Evolutionary conservation across 306 rosid species (phyloP).

Genomic region (Prunus armeniaca): DNA sequence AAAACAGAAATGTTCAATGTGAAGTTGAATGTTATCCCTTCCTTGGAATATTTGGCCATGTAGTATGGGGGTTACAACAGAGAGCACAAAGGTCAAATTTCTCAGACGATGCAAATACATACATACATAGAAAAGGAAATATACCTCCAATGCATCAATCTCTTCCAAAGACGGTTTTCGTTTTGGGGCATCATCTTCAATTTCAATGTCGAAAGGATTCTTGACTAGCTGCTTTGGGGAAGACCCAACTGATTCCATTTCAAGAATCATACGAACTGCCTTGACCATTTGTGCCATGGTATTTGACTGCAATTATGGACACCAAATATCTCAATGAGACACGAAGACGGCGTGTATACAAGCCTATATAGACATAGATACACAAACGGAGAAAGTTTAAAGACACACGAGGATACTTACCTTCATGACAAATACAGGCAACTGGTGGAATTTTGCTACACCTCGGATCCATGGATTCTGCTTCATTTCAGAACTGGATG

Average conservation of each 20-base stretch:
- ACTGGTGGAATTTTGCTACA: conserved; percentile 84
- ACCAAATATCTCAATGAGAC: conserved; percentile 14
- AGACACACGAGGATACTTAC: conserved; percentile 27
- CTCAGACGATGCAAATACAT: no score
- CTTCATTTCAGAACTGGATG: conserved; percentile 71
- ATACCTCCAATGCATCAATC: conserved; percentile 96
- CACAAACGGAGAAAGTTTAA: not conserved
- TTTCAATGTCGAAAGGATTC: conserved; percentile 58
- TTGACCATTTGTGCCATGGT: conserved; percentile 98
- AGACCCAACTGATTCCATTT: conserved; percentile 56
- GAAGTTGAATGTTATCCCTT: not conserved
- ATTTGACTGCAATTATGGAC: conserved; percentile 61
- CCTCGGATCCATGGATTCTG: conserved; percentile 85
- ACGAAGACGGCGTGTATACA: not conserved
- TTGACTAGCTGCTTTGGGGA: conserved; percentile 40
- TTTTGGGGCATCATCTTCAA: conserved; percentile 85
- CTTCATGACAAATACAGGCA: conserved; percentile 92
- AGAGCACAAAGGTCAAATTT: no score
- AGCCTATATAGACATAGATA: not conserved
- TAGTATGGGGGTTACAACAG: no score
- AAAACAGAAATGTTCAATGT: not conserved
- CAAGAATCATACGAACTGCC: conserved; percentile 91
- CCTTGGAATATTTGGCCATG: no score
- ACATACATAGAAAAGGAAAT: conserved; percentile 17
- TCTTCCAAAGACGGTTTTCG: conserved; percentile 83